Conservation (phyloP, 192 early-diverging fungal species). For the Rhizoclosmatium sp. region DNA sequence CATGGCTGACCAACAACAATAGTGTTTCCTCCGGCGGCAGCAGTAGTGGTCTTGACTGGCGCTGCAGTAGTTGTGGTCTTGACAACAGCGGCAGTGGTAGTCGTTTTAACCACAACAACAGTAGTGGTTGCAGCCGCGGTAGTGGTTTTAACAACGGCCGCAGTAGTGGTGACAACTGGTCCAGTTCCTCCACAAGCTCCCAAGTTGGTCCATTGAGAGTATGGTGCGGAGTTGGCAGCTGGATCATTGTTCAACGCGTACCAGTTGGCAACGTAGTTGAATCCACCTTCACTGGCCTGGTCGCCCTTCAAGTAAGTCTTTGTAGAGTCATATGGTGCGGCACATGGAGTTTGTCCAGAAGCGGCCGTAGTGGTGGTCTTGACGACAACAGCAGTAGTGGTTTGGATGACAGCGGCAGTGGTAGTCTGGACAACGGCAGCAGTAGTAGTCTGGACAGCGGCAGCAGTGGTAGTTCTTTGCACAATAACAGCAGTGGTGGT, state of each 20-base stretch:
- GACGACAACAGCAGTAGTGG: not conserved
- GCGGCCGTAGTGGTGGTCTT: not conserved
- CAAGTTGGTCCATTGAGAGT: no score
- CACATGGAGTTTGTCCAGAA: not conserved
- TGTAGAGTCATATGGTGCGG: not conserved
- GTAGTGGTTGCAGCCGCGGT: no score
- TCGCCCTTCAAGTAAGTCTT: not conserved
- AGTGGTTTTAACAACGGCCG: no score
- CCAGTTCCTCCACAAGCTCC: no score
- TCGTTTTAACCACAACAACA: not conserved
- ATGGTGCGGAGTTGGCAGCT: no score
- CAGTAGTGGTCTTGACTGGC: not conserved
- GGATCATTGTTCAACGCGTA: not conserved
- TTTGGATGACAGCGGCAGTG: not conserved
- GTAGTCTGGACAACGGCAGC: not conserved
- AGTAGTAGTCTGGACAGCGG: not conserved
- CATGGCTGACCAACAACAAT: not conserved
- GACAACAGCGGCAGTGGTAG: not conserved
- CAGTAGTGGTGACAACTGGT: no score
- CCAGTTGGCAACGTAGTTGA: not conserved
- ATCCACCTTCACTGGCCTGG: not conserved
- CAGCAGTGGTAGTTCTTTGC: not conserved
- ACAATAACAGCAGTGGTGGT: not conserved
- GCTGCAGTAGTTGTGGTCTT: not conserved
- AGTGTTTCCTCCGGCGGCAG: not conserved